phyloP scores from a whole-genome alignment of 305 asterid genomes.

The Salvia sclarea region DNA sequence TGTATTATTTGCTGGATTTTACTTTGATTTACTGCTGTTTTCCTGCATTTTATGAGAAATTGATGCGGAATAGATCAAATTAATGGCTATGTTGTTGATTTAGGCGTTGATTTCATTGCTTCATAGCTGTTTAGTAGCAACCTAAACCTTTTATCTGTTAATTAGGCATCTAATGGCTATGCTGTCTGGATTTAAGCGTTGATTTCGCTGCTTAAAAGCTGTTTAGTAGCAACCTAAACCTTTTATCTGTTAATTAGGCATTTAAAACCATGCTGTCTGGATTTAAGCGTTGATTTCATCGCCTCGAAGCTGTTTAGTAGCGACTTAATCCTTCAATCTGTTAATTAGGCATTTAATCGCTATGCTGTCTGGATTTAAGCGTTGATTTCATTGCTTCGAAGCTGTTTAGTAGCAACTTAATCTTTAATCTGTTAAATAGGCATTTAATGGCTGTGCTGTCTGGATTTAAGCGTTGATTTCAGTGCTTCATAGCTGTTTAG shows the following conservation, averaged over 20 bases:
- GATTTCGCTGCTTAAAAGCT: background rate
- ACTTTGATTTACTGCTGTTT: background rate
- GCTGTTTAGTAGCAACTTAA: background rate
- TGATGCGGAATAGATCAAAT: no score
- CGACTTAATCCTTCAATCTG: constrained; percentile 6
- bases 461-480: background rate
- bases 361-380: background rate
- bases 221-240: constrained; percentile 18
- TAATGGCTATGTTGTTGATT: background rate
- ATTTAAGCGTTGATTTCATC: background rate
- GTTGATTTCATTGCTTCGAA: background rate
- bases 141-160: constrained; percentile 18
- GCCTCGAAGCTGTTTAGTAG: background rate
- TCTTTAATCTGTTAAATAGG: constrained; percentile 23
- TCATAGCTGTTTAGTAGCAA: constrained; percentile 6
- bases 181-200: background rate
- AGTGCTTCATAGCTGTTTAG: background rate
- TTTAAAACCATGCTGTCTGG: no score
- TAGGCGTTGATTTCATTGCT: background rate
- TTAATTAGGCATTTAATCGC: no score
- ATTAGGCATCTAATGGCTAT: no score
- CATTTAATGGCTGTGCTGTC: no score
- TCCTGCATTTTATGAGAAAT: background rate
- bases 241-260: no score
- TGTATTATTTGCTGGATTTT: background rate